phyloP scores from a whole-genome alignment of 768 basidiomycete genomes.

The Phylloporus sp. region DNA sequence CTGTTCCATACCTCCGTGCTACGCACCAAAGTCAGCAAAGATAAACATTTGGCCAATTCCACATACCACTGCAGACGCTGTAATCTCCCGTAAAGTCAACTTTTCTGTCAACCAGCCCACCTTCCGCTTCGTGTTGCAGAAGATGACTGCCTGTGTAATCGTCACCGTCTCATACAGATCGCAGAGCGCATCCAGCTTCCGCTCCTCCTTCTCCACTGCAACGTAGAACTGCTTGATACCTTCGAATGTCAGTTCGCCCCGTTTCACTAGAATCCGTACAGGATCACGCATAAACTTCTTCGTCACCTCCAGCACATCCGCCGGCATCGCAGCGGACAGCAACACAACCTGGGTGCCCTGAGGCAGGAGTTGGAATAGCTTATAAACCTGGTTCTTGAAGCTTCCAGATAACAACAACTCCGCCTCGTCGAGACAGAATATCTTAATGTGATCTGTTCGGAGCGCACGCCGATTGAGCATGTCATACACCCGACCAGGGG shows the following conservation, averaged over 20 bases:
- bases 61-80: constrained; percentile 92
- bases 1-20: constrained; percentile 99
- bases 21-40: constrained; percentile 21
- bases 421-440: constrained; percentile 96
- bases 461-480: constrained; percentile 96
- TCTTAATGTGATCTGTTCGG: constrained; percentile 78
- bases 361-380: constrained; percentile 96
- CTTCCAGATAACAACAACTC: constrained; percentile 98
- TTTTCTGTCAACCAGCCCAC: constrained; percentile 99
- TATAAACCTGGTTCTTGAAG: constrained; percentile 99
- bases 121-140: constrained; percentile 99
- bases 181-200: constrained; percentile 98
- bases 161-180: constrained; percentile 99
- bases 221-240: constrained; percentile 99
- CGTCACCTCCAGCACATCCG: constrained; percentile 95
- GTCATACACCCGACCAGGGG: constrained; percentile 93
- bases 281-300: constrained; percentile 99
- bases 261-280: constrained; percentile 95
- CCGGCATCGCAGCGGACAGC: constrained; percentile 95
- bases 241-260: constrained; percentile 96
- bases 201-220: constrained; percentile 99
- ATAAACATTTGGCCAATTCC: not conserved
- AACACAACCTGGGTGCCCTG: constrained; percentile 96
- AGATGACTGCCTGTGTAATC: constrained; percentile 99
- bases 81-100: constrained; percentile 95